phyloP scores from a whole-genome alignment of 2,329 filamentous ascomycete species.

The Monosporascus sp. region DNA sequence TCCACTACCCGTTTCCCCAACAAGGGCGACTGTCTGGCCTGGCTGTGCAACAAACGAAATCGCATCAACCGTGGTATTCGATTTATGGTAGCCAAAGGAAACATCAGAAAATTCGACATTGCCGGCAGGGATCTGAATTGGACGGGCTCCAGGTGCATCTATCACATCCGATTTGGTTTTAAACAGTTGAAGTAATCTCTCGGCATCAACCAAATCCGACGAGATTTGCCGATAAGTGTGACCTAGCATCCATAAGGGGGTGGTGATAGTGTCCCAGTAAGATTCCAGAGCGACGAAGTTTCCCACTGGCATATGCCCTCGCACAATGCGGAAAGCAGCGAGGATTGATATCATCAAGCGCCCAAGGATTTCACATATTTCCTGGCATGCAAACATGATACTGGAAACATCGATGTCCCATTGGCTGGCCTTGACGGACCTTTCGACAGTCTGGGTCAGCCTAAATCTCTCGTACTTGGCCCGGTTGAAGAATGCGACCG shows the following conservation, averaged over 20 bases:
- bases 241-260: slow-evolving; percentile 29
- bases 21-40: slow-evolving; percentile 54
- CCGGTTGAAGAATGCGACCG: slow-evolving; percentile 42
- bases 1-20: slow-evolving; percentile 57
- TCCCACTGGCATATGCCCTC: slow-evolving; percentile 46
- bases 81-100: slow-evolving; percentile 48
- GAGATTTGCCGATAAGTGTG: slow-evolving; percentile 9
- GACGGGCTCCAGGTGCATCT: slow-evolving; percentile 39
- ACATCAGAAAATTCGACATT: slow-evolving; percentile 50
- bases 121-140: slow-evolving; percentile 40
- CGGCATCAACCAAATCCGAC: slow-evolving; percentile 57
- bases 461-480: slow-evolving; percentile 23
- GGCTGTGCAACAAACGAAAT: slow-evolving; percentile 43
- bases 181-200: slow-evolving; percentile 53
- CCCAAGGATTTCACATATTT: background rate
- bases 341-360: slow-evolving; percentile 28
- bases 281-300: slow-evolving; percentile 60
- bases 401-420: background rate
- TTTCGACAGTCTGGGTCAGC: slow-evolving; percentile 12
- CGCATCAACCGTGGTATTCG: slow-evolving; percentile 44
- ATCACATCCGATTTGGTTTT: slow-evolving; percentile 51
- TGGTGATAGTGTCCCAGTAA: slow-evolving; percentile 52
- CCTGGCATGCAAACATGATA: slow-evolving; percentile 37
- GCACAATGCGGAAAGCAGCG: slow-evolving; percentile 47
- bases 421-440: background rate